phyloP scores from a whole-genome alignment of 139 green algal genomes.

The Chlorella sp. region DNA sequence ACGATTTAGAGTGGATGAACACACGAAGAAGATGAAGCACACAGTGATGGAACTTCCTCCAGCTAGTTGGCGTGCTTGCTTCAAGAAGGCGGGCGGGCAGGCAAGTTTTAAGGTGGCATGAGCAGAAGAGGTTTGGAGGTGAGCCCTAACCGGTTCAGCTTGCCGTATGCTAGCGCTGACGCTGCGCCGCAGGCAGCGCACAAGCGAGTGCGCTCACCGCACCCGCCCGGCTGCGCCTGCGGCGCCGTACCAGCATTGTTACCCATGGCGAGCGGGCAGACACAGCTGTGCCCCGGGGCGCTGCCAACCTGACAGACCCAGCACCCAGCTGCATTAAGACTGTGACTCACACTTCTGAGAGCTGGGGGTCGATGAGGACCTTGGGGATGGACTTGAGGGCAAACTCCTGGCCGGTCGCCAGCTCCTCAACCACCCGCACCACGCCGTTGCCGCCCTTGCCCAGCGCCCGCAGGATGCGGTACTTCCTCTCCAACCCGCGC shows the following conservation, averaged over 20 bases:
- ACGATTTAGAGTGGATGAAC: not conserved
- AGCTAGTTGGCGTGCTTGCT: not conserved
- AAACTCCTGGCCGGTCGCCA: constrained; percentile 37
- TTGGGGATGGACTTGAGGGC: constrained; percentile 54
- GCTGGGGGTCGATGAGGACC: constrained; percentile 31
- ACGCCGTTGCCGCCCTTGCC: constrained; percentile 49
- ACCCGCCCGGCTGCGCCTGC: not conserved
- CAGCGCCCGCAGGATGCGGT: constrained; percentile 36
- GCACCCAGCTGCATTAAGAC: not conserved
- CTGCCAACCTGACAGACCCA: not conserved
- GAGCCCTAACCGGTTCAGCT: no score
- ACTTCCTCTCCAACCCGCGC: constrained; percentile 29
- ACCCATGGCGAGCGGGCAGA: no score
- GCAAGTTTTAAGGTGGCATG: not conserved
- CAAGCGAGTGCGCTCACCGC: not conserved
- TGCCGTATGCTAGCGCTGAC: no score
- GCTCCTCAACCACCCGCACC: constrained; percentile 39
- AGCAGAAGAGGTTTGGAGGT: not conserved
- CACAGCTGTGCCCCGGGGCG: no score
- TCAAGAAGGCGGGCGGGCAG: not conserved
- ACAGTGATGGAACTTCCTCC: not conserved
- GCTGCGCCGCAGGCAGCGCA: no score
- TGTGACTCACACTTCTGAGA: constrained; percentile 36
- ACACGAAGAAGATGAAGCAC: not conserved
- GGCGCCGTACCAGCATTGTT: not conserved